Base-by-base conservation (phyloP, 768 basidiomycete genomes). In the Strobilomyces dryophilus region DNA sequence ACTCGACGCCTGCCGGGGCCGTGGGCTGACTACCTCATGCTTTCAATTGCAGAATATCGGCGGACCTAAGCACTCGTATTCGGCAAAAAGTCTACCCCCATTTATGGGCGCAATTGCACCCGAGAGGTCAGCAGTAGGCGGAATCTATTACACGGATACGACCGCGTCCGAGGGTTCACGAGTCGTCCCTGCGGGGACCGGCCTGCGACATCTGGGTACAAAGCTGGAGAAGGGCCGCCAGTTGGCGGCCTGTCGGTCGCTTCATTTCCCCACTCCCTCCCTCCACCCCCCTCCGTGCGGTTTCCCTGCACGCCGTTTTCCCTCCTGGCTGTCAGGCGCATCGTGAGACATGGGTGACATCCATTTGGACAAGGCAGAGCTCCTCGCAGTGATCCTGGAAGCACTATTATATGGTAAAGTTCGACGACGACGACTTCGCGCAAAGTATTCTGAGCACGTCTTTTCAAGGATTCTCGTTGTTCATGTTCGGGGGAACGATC, bases 401-500 rank as follows among this genome's bases (percentile, higher is more conserved):
- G 55, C 44, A 1, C n/a, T 56, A 3, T 26, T 65, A 24, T 63
- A 66, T 39, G 64, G 63, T 63, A 53, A 50, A 39, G 32, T 3
- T 9, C 12, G 9, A 29, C 14, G 9, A 14, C 17, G 11, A 32
- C 11, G 8, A 18, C 26, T 40, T 20, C 18, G 32, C 0, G 27
- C 3, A 29, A 35, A 20, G 2, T 24, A 21, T 37, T 1, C 35
- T 57, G n/a, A 54, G 4, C 7, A 3, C n/a, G 31, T 24, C 12
- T 44, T 14, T 14, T 0, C 14, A n/a, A 73, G 72, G 72, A 0
- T 69, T 72, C 50, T 73, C 71, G 5, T 31, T 71, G 26, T 49
- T 72, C 36, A 72, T 73, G 72, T 73, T 70, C 53, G 59, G 61
- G 8, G 61, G 58, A 3, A 68, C 70, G 1, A 40, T 73, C 11